Conservation (phyloP, 305 asterid genomes). For the Salvia sclarea region DNA sequence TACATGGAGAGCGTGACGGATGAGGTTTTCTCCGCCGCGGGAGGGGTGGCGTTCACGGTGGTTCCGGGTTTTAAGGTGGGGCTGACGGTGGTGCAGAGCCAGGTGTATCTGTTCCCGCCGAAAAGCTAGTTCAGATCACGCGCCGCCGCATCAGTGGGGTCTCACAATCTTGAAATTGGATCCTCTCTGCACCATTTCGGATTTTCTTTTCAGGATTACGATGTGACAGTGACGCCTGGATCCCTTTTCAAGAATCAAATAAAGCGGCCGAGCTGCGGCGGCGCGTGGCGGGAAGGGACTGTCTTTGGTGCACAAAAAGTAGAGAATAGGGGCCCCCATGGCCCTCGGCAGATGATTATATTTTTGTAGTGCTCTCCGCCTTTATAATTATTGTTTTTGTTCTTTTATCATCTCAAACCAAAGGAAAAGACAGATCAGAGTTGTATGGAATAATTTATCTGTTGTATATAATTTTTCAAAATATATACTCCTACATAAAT, state of each 20-base stretch:
- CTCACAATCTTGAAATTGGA: constrained; percentile 31
- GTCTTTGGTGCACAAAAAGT: constrained; percentile 29
- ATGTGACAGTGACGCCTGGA: too few species aligned
- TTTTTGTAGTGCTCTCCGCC: constrained; percentile 19
- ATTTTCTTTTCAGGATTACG: neutral
- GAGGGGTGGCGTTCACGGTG: constrained; percentile 80
- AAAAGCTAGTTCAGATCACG: constrained; percentile 13
- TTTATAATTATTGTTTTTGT: constrained; percentile 2
- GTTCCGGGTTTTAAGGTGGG: constrained; percentile 86
- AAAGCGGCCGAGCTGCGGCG: constrained; percentile 8
- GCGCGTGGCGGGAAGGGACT: constrained; percentile 33
- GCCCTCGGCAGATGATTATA: constrained; percentile 14
- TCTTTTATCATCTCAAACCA: constrained; percentile 2
- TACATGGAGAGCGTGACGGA: constrained; percentile 79
- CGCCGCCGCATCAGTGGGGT: constrained; percentile 37
- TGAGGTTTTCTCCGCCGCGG: constrained; percentile 48
- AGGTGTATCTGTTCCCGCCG: constrained; percentile 63
- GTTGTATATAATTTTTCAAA: neutral
- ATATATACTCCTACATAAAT: neutral
- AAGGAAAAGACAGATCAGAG: constrained; percentile 23
- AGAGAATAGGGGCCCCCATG: constrained; percentile 31
- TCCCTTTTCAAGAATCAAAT: neutral
- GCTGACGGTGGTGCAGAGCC: constrained; percentile 72
- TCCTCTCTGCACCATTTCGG: constrained; percentile 23
- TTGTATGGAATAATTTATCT: constrained; percentile 32